Evolutionary conservation across 192 early-diverging fungal genomes (phyloP).

Genomic region (Podila epicladia): DNA sequence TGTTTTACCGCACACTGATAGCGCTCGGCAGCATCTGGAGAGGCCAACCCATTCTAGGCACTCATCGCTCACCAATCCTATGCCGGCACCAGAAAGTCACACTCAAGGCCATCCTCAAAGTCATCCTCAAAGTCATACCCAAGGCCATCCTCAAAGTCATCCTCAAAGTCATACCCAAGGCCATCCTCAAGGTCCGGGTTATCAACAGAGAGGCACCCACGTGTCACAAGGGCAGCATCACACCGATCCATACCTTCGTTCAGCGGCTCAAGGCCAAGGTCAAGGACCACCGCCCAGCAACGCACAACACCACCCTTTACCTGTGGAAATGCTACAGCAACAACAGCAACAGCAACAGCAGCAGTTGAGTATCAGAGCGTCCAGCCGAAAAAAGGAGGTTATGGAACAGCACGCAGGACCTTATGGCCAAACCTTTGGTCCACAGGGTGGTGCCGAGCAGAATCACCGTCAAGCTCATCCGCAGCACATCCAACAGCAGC

Average conservation of each 20-base stretch:
- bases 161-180: background rate
- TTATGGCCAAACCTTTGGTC: background rate
- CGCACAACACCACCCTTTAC: conserved; percentile 5
- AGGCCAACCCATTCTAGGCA: conserved; percentile 35
- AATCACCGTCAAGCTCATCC: conserved; percentile 7
- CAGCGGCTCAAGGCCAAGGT: background rate
- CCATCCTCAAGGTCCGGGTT: background rate
- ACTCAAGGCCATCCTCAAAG: conserved; percentile 4
- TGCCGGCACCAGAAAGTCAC: background rate
- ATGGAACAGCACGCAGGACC: conserved; percentile 24
- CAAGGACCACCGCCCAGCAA: background rate
- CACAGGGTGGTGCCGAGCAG: background rate
- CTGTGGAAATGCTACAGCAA: background rate
- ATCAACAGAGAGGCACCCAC: background rate
- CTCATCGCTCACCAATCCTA: conserved; percentile 30
- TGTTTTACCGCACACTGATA: background rate
- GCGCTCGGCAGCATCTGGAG: conserved; percentile 14
- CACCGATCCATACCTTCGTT: background rate
- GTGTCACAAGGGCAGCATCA: too few species aligned
- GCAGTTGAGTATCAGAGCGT: background rate
- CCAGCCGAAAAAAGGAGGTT: conserved; percentile 17
- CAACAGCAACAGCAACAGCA: conserved; percentile 23
- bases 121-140: background rate
- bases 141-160: background rate
- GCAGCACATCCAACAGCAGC: conserved; percentile 2